Evolutionary conservation across 2,329 filamentous ascomycete genomes (phyloP).

Genomic region (Fusarium chuoi): DNA sequence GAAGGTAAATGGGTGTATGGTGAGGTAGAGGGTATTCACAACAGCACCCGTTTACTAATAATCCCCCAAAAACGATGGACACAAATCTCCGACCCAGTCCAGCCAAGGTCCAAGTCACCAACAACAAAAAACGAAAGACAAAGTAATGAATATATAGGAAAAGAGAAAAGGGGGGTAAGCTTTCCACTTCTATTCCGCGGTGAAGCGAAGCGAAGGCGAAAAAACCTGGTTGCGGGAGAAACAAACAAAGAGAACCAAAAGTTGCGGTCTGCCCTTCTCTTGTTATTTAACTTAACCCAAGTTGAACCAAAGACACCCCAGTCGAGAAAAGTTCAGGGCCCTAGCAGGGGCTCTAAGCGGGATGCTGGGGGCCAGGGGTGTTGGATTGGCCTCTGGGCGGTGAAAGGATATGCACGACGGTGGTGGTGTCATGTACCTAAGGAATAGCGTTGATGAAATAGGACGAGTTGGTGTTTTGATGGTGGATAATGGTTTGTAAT

Average conservation of each 20-base stretch:
- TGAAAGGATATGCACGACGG: slow-evolving; percentile 34
- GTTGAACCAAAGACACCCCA: background rate
- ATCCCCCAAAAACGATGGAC: slow-evolving; percentile 21
- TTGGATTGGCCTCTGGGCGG: slow-evolving; percentile 37
- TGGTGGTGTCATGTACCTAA: slow-evolving; percentile 43
- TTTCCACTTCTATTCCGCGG: slow-evolving; percentile 24
- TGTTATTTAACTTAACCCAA: slow-evolving; percentile 24
- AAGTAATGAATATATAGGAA: background rate
- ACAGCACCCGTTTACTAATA: slow-evolving; percentile 13
- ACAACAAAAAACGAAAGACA: background rate
- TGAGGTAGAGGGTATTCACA: slow-evolving; percentile 21
- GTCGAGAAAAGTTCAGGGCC: background rate
- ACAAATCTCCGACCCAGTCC: slow-evolving; percentile 41
- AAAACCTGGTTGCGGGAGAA: slow-evolving; percentile 32
- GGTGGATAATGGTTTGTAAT: slow-evolving; percentile 10
- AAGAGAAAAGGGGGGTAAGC: background rate
- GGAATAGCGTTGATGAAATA: slow-evolving; percentile 35
- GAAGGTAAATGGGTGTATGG: slow-evolving; percentile 5
- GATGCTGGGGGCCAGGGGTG: slow-evolving; percentile 18
- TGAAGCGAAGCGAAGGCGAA: slow-evolving; percentile 35
- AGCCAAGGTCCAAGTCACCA: slow-evolving; percentile 30
- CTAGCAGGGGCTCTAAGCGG: slow-evolving; percentile 34
- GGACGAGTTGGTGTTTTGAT: background rate
- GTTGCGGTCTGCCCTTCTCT: slow-evolving; percentile 43
- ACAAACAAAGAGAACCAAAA: slow-evolving; percentile 18